Base-by-base conservation (phyloP, 495 filamentous ascomycete genomes). In the Durotheca rogersii region DNA sequence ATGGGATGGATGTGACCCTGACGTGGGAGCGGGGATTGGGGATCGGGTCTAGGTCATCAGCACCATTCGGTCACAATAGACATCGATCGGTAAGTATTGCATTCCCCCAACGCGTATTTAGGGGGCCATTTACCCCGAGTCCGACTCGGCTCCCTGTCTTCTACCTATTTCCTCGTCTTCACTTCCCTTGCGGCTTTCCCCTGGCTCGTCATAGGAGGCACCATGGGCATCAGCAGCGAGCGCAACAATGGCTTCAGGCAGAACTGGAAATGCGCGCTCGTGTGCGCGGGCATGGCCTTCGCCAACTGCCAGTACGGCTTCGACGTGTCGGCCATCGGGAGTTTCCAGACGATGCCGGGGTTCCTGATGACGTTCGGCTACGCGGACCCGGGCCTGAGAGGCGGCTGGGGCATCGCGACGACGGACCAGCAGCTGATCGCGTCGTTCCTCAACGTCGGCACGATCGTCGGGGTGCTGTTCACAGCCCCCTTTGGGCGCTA, bases 291-390 rank as follows among this genome's bases (percentile, higher is more conserved):
- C 23, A 59, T 68, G 50, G 43, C 55, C 23, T 44, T 66, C 19
- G 60, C 59, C 7, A 61, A 50, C 27, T 42, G 51, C 9, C 66
- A 66, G 30, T 64, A 67, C 36, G 65, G 67, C 18, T 64, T 60
- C 53, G 65, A 70, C 40, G 48, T 53, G 9, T 36, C 41, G 14
- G 51, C 51, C 6, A 44, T 70, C 7, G 41, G 59, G 0, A 56
- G 39, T 10, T 64, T 67, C 21, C 66, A 70, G 47, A 58, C 62
- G 15, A 73, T 73, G 70, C 56, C 56, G 4, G 70, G 70, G 19
- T 73, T 73, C 53, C 61, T 73, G 4, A 53, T 64, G 50, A 62
- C 69, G 7, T 73, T 62, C 41, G 68, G 70, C 32, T 73, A 70
- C 45, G 36, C 39, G 5, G 65, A 70, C 30, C 60, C 60, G 34